Evolutionary conservation across 2,329 filamentous ascomycete genomes (phyloP).

Genomic region (Aureobasidium sp.): DNA sequence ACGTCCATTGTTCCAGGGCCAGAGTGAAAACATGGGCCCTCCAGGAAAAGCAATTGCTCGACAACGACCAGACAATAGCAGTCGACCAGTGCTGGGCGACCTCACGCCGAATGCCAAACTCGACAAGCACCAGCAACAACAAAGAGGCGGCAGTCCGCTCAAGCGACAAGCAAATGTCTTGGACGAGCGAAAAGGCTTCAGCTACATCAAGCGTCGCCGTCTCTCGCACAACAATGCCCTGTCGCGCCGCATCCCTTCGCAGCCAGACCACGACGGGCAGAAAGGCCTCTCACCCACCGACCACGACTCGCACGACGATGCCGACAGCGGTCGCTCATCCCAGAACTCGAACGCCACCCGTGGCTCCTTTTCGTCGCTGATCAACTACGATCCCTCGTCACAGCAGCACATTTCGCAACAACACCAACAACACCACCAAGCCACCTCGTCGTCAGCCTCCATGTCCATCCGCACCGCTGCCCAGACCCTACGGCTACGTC

Average conservation of each 20-base stretch:
- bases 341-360: constrained; percentile 28
- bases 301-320: constrained; percentile 10
- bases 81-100: constrained; percentile 22
- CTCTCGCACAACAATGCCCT: constrained; percentile 14
- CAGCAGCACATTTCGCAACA: constrained; percentile 24
- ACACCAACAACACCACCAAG: background rate
- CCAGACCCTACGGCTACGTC: constrained; percentile 59
- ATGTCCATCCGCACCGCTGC: constrained; percentile 38
- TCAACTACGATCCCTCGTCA: constrained; percentile 42
- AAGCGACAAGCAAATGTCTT: constrained; percentile 28
- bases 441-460: background rate
- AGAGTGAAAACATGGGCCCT: constrained; percentile 8
- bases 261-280: background rate
- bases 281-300: constrained; percentile 22
- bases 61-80: constrained; percentile 3
- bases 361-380: constrained; percentile 40
- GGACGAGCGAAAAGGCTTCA: constrained; percentile 28
- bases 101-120: constrained; percentile 27
- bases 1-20: background rate
- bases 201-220: constrained; percentile 29
- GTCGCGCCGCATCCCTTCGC: constrained; percentile 1
- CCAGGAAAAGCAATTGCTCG: constrained; percentile 10
- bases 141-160: constrained; percentile 25
- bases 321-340: constrained; percentile 20
- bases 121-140: constrained; percentile 14